Evolutionary conservation across 257 asterid genomes (phyloP), one percentile per base, ranked within the genome.

Genomic region (Solanum commersonii): DNA sequence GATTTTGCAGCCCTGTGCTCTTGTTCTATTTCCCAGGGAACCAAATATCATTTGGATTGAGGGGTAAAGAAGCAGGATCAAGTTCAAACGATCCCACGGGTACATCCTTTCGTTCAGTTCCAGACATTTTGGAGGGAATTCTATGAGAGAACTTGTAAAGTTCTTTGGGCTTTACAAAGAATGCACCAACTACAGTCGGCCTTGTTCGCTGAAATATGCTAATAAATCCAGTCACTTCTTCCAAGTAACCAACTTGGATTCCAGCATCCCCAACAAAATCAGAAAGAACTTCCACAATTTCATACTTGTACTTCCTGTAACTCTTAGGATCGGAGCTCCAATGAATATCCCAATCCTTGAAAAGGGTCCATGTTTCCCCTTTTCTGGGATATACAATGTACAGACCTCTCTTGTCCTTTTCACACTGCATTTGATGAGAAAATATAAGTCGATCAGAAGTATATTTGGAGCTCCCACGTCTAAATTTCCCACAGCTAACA

Each of bases 351-450:
- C 97, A 94, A 87, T 88, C 92, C 88, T 87, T 94, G 90, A 91
- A 93, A 86, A 96, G 92, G 56, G 97, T 96, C 98, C 99, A 96
- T 38, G 73, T 92, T 90, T 97, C 98, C 46, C 98, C 98, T 73
- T 84, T 49, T 67, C 89, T 88, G 0, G 99, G 98, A 89, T 91
- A 89, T 72, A 97, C 85, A 74, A 84, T 12, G 65, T 90, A 73
- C 37, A 94, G 88, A 42, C 92, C 92, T 77, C 74, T 90, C 70
- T 38, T 79, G 63, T 92, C 96, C 84, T 88, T 93, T 52, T 70
- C 88, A 63, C 79, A 90, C 76, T 35, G 76, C 83, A 95, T 59
- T 88, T 84, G 90, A 86, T 94, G 98, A 84, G 98, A 93, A 86
- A 95, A 96, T 18, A 87, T 38, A 33, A 86, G 52, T 22, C 65